These are phyloP conservation scores for Ogataea henricii DNA, from an alignment of 805 yeast species.

Conservation along the genomic window DNA sequence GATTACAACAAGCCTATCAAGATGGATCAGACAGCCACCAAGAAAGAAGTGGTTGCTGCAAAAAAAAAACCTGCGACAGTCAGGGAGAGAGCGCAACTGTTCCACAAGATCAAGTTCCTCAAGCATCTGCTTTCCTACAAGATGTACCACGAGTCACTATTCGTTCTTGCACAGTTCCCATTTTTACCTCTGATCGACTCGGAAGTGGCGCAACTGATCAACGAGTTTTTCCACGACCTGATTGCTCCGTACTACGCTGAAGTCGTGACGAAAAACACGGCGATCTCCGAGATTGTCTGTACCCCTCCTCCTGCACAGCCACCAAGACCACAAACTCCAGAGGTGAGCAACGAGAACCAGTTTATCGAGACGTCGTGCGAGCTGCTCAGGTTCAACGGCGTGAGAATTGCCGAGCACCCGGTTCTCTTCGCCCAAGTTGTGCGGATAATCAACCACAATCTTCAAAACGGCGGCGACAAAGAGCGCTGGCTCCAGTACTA, in stretches of 20 bases:
- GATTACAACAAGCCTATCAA: slow-evolving; percentile 14
- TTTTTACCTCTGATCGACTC: slow-evolving; percentile 56
- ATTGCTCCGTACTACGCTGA: slow-evolving; percentile 49
- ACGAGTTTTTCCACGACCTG: slow-evolving; percentile 49
- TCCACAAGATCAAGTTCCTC: slow-evolving; percentile 49
- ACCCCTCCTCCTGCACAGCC: slow-evolving; percentile 27
- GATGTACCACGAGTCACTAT: slow-evolving; percentile 60
- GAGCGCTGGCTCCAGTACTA: slow-evolving; percentile 59
- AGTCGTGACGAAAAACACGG: slow-evolving; percentile 13
- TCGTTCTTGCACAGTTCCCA: slow-evolving; percentile 62
- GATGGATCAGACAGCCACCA: background rate
- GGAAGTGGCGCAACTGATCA: slow-evolving; percentile 48
- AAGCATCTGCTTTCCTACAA: slow-evolving; percentile 60
- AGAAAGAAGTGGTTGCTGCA: background rate
- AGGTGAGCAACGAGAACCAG: slow-evolving; percentile 41
- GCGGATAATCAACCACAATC: slow-evolving; percentile 52
- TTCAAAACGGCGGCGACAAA: slow-evolving; percentile 28
- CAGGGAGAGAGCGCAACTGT: slow-evolving; percentile 18
- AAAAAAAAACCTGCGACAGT: slow-evolving; percentile 10
- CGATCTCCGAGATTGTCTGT: background rate
- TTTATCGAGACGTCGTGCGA: slow-evolving; percentile 45
- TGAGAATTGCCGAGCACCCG: slow-evolving; percentile 50
- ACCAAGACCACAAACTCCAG: slow-evolving; percentile 36
- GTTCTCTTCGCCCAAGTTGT: slow-evolving; percentile 57
- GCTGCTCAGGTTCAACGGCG: slow-evolving; percentile 56